phyloP scores from a whole-genome alignment of 441 rosid species.

The Croton setiger region DNA sequence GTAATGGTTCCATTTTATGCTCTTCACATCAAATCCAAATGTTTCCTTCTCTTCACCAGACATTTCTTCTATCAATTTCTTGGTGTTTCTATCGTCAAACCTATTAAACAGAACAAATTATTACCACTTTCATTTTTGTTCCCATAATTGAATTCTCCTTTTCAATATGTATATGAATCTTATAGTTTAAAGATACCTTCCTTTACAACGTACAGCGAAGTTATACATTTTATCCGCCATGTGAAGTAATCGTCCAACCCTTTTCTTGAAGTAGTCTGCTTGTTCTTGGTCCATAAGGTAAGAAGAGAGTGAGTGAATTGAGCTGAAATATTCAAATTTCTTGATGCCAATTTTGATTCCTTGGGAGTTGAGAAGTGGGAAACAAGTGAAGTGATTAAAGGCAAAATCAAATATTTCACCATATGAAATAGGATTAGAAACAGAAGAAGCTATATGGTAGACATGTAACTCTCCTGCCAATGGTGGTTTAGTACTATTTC shows the following conservation, averaged over 20 bases:
- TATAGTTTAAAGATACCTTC: not conserved
- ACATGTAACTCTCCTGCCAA: not conserved
- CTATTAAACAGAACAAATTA: constrained; percentile 9
- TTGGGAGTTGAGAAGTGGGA: constrained; percentile 6
- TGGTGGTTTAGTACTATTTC: not conserved
- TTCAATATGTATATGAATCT: too few species aligned
- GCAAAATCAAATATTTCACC: constrained; percentile 3
- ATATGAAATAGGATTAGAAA: constrained; percentile 10
- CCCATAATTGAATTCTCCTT: too few species aligned
- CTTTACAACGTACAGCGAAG: not conserved
- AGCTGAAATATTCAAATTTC: not conserved
- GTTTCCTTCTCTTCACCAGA: constrained; percentile 27
- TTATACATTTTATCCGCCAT: not conserved
- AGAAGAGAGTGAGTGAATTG: not conserved
- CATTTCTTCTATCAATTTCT: constrained; percentile 27
- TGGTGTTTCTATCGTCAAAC: constrained; percentile 27
- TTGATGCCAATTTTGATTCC: not conserved
- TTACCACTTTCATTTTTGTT: too few species aligned
- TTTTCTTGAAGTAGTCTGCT: not conserved
- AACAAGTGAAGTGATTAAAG: constrained; percentile 9
- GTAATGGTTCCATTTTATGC: constrained; percentile 35
- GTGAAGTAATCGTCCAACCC: not conserved
- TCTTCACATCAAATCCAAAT: constrained; percentile 24
- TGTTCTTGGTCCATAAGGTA: not conserved
- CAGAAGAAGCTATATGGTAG: constrained; percentile 26